Evolutionary conservation across 2,329 filamentous ascomycete species (phyloP).

Genomic region (Apiospora hydei): DNA sequence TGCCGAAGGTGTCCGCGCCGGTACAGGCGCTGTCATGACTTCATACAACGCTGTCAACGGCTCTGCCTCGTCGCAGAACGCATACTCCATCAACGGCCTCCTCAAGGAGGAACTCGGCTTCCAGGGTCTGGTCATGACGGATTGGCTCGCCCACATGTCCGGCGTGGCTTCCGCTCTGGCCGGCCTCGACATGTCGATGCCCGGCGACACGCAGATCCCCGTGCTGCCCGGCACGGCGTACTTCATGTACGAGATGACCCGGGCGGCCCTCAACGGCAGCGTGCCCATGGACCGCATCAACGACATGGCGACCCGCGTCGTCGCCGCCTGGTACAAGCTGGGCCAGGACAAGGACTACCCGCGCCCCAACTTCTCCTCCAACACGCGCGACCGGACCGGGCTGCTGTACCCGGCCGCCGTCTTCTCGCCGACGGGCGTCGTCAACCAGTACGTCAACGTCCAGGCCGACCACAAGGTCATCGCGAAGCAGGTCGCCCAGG

Average conservation of each 20-base stretch:
- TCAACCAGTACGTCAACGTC: conserved; percentile 74
- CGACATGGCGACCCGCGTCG: conserved; percentile 61
- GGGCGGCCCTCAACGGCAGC: conserved; percentile 62
- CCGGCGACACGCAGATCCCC: conserved; percentile 60
- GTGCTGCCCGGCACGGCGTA: conserved; percentile 57
- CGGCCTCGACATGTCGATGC: conserved; percentile 72
- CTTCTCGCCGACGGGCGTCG: conserved; percentile 64
- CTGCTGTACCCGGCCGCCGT: conserved; percentile 64
- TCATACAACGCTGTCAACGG: conserved; percentile 78
- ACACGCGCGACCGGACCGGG: conserved; percentile 63
- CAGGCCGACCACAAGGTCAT: conserved; percentile 59
- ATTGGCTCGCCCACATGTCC: conserved; percentile 79
- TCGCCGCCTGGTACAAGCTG: conserved; percentile 66
- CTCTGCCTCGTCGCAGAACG: conserved; percentile 72
- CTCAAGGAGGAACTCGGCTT: conserved; percentile 79
- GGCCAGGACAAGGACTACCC: conserved; percentile 58
- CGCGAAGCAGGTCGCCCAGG: conserved; percentile 47
- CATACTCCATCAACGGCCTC: conserved; percentile 71
- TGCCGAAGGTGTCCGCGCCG: conserved; percentile 76
- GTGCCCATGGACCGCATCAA: conserved; percentile 64
- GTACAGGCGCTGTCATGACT: conserved; percentile 84
- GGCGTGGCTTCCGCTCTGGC: conserved; percentile 77
- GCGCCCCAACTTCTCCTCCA: conserved; percentile 63
- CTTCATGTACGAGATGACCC: conserved; percentile 63
- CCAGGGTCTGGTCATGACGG: conserved; percentile 74